Evolutionary conservation across 2,329 filamentous ascomycete species (phyloP).

Genomic region (Diaporthe longicolla): DNA sequence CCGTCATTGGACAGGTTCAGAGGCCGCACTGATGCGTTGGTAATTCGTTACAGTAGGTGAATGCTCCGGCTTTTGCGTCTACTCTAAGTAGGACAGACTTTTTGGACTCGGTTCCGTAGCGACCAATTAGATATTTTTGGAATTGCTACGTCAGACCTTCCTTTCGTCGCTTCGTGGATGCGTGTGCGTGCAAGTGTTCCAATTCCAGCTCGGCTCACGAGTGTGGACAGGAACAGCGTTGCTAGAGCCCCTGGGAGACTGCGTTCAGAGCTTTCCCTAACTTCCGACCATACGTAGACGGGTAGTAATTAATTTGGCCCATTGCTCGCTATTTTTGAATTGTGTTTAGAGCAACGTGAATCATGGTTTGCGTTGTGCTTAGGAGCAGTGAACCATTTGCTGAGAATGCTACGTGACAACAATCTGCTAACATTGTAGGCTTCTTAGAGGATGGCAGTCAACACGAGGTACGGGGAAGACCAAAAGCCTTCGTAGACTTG

Average conservation of each 20-base stretch:
- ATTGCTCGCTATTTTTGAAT: no score
- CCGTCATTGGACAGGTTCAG: constrained; percentile 16
- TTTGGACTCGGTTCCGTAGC: background rate
- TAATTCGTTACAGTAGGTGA: background rate
- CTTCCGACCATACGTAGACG: background rate
- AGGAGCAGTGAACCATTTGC: background rate
- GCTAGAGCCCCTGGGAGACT: no score
- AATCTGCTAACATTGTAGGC: background rate
- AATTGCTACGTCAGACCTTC: background rate
- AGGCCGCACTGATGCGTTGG: background rate
- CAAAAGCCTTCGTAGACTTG: background rate
- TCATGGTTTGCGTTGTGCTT: no score
- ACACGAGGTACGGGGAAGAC: background rate
- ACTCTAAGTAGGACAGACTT: background rate
- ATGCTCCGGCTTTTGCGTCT: background rate
- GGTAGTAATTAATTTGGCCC: no score
- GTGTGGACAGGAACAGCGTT: background rate
- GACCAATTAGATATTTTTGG: background rate
- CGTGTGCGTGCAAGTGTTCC: background rate
- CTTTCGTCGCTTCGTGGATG: background rate
- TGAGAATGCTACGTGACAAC: background rate
- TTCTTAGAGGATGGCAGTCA: background rate
- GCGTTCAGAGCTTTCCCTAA: background rate
- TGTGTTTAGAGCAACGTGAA: no score
- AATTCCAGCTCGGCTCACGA: no score